A percentile compares a stretch with the other conserved stretches of the same genome.
Conservation (phyloP, 345 rosid species). For the Gossypium raimondii region DNA sequence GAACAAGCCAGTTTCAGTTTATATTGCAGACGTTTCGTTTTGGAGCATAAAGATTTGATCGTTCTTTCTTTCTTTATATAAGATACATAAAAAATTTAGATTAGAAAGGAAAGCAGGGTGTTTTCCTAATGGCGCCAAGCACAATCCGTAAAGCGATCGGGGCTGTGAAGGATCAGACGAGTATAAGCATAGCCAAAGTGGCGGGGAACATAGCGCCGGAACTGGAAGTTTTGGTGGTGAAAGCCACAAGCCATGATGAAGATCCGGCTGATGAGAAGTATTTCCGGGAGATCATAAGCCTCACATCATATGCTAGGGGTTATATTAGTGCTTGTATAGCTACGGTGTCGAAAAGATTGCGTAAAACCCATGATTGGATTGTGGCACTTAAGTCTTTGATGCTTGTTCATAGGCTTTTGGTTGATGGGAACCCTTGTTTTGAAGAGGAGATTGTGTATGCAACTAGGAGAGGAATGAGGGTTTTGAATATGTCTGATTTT, state of each 20-base stretch:
- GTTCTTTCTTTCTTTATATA: background rate
- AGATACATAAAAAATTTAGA: background rate
- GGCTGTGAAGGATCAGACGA: slow-evolving; percentile 93
- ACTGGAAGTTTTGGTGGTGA: slow-evolving; percentile 86
- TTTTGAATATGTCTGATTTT: background rate
- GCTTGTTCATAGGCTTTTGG: slow-evolving; percentile 66
- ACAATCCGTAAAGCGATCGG: slow-evolving; percentile 93
- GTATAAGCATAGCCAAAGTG: slow-evolving; percentile 86
- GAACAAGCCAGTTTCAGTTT: background rate
- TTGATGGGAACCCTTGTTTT: slow-evolving; percentile 60
- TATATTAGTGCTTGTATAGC: slow-evolving; percentile 73
- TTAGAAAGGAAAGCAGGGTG: background rate
- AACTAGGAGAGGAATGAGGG: background rate
- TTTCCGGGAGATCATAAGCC: slow-evolving; percentile 53
- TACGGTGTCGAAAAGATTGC: slow-evolving; percentile 59
- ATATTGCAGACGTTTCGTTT: background rate
- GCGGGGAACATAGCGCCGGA: slow-evolving; percentile 93
- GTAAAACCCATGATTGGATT: slow-evolving; percentile 90
- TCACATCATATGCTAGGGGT: slow-evolving; percentile 57
- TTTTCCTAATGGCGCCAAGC: slow-evolving; percentile 60
- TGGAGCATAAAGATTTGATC: background rate
- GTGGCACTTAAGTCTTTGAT: slow-evolving; percentile 77
- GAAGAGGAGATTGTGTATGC: slow-evolving; percentile 33
- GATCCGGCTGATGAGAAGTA: slow-evolving; percentile 88
- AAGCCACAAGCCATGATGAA: slow-evolving; percentile 90